phyloP scores from a whole-genome alignment of 441 rosid species.

The Populus trichocarpa region DNA sequence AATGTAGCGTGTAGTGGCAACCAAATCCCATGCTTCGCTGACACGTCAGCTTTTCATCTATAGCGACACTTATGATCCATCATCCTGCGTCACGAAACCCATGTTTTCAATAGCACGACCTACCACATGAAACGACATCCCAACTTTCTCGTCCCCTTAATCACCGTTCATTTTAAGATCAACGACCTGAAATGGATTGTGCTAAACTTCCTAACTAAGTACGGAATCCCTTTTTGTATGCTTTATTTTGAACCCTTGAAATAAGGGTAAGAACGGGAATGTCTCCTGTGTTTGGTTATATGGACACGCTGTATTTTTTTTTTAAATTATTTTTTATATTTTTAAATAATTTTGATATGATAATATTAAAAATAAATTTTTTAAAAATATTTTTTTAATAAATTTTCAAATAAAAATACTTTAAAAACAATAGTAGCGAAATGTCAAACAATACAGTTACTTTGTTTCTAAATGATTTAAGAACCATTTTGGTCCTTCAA shows the following conservation, averaged over 20 bases:
- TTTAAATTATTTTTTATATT: no score
- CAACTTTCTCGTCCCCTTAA: neutral
- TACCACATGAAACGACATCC: neutral
- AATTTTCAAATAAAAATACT: no score
- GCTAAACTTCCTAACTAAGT: neutral
- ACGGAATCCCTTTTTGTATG: neutral
- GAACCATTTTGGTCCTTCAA: no score
- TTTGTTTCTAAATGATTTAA: no score
- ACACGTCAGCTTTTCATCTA: slow-evolving; percentile 16
- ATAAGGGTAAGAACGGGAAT: neutral
- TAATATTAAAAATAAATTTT: no score
- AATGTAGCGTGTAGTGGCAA: slow-evolving; percentile 18
- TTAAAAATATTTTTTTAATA: no score
- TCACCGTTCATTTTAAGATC: neutral
- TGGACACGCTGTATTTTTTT: no score
- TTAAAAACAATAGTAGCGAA: no score
- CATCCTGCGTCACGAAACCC: neutral
- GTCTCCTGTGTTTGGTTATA: neutral
- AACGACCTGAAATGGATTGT: slow-evolving; percentile 1
- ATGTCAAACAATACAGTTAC: no score
- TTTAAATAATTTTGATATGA: no score
- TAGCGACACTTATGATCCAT: neutral
- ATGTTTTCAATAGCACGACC: neutral
- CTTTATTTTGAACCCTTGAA: neutral
- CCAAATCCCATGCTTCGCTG: slow-evolving; percentile 6